Percentiles rank a stretch among this genome's conserved stretches.
Evolutionary conservation across 1,284 basidiomycete genomes (phyloP).

Genomic region (Jaminaea rosea): DNA sequence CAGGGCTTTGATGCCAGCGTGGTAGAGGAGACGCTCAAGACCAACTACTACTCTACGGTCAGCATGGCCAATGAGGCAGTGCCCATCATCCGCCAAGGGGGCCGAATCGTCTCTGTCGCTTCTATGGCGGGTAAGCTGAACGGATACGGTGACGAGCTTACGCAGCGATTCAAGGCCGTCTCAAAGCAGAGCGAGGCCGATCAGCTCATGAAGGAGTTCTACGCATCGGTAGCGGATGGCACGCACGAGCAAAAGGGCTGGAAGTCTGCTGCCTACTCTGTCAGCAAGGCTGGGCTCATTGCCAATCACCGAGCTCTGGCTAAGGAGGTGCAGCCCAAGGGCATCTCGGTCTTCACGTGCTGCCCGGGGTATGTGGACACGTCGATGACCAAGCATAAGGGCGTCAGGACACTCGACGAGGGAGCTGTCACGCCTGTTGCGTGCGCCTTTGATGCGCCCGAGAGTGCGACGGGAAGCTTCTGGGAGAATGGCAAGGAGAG

Average conservation of each 20-base stretch:
- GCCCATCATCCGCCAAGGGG: slow-evolving; percentile 23
- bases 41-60: slow-evolving; percentile 37
- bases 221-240: slow-evolving; percentile 22
- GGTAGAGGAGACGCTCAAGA: slow-evolving; percentile 32
- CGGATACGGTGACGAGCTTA: slow-evolving; percentile 19
- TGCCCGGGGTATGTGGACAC: slow-evolving; percentile 44
- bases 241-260: slow-evolving; percentile 36
- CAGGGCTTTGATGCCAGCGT: slow-evolving; percentile 33
- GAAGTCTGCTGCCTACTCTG: slow-evolving; percentile 35
- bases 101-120: slow-evolving; percentile 29
- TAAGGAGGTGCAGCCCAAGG: slow-evolving; percentile 17
- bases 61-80: slow-evolving; percentile 15
- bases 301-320: slow-evolving; percentile 28
- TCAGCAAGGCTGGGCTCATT: slow-evolving; percentile 34
- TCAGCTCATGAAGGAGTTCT: slow-evolving; percentile 25
- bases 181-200: slow-evolving; percentile 20
- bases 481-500: slow-evolving; percentile 1
- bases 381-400: slow-evolving; percentile 35
- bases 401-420: slow-evolving; percentile 31
- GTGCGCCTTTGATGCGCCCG: slow-evolving; percentile 27
- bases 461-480: slow-evolving; percentile 12
- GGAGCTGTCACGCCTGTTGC: slow-evolving; percentile 43
- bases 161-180: slow-evolving; percentile 18
- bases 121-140: slow-evolving; percentile 27
- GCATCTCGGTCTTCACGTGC: slow-evolving; percentile 32